Percentiles rank a stretch among this genome's conserved stretches.
Conservation (phyloP, 768 basidiomycete genomes). For the Dictyophora rubrovolvata region DNA sequence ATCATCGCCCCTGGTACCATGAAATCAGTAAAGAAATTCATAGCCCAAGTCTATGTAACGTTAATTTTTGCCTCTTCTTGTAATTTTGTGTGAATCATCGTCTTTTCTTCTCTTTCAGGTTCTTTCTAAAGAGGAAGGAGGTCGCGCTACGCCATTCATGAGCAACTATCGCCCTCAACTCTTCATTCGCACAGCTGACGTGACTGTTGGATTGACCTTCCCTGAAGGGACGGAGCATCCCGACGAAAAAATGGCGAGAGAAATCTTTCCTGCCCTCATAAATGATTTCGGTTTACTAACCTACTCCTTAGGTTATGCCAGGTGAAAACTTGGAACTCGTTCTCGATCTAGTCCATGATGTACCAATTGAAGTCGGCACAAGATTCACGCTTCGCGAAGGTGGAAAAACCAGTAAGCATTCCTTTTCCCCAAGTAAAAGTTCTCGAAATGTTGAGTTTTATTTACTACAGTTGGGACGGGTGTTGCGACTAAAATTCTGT, state of each 20-base stretch:
- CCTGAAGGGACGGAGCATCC: conserved; percentile 75
- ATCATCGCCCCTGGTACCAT: conserved; percentile 82
- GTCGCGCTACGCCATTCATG: conserved; percentile 88
- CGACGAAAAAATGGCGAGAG: conserved; percentile 73
- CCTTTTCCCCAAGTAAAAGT: conserved; percentile 5
- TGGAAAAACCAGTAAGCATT: conserved; percentile 71
- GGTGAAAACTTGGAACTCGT: conserved; percentile 96
- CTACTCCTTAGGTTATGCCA: conserved; percentile 67
- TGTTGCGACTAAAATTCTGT: conserved; percentile 77
- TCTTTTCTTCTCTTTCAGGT: conserved; percentile 33
- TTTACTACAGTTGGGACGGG: conserved; percentile 73
- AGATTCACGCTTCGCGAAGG: conserved; percentile 96
- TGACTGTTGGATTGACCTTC: conserved; percentile 78
- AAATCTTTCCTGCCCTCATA: not conserved
- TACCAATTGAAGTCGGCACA: conserved; percentile 82
- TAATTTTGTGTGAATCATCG: not conserved
- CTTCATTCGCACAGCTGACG: conserved; percentile 91
- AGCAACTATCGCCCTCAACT: conserved; percentile 90
- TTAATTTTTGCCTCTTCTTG: not conserved
- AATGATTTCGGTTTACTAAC: conserved; percentile 5
- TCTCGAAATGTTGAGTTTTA: conserved; percentile 2
- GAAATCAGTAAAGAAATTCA: conserved; percentile 91
- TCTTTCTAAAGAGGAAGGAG: conserved; percentile 70
- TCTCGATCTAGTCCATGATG: conserved; percentile 71
- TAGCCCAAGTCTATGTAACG: conserved; percentile 81